phyloP scores from a whole-genome alignment of 2,329 filamentous ascomycete genomes.

The Westerdykella ornata region DNA sequence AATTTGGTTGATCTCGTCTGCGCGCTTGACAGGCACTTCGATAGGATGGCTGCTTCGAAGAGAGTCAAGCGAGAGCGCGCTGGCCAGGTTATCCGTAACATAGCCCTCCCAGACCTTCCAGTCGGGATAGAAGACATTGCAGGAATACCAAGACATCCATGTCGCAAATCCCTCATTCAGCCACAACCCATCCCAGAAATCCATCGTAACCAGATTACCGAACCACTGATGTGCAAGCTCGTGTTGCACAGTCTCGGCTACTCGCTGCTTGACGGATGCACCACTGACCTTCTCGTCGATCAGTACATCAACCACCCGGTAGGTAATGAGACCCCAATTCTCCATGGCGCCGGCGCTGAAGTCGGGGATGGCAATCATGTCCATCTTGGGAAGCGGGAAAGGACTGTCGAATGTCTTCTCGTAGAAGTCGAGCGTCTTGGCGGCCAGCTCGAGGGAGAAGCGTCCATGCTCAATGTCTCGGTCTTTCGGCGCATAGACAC shows the following conservation, averaged over 20 bases:
- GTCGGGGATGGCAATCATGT: constrained; percentile 93
- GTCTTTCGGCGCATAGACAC: constrained; percentile 88
- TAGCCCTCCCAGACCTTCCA: constrained; percentile 98
- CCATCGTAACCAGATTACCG: constrained; percentile 94
- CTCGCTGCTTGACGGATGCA: constrained; percentile 81
- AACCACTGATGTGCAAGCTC: constrained; percentile 98
- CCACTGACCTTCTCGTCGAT: constrained; percentile 88
- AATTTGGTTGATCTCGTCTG: constrained; percentile 95
- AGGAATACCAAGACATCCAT: constrained; percentile 91
- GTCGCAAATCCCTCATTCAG: constrained; percentile 90
- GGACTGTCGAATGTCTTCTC: constrained; percentile 86
- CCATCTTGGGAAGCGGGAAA: constrained; percentile 89
- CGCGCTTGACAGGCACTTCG: constrained; percentile 90
- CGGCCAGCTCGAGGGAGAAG: constrained; percentile 85
- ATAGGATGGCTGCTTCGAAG: constrained; percentile 93
- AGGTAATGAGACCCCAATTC: constrained; percentile 96
- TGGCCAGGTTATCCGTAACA: constrained; percentile 85
- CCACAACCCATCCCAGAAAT: constrained; percentile 98
- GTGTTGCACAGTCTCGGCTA: constrained; percentile 94
- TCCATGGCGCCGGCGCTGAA: constrained; percentile 97
- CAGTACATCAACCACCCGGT: constrained; percentile 83
- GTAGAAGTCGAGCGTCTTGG: constrained; percentile 86
- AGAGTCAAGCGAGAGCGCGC: constrained; percentile 80
- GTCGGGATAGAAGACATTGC: constrained; percentile 91
- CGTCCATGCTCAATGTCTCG: constrained; percentile 84